Percentiles rank a stretch among this genome's conserved stretches.
Evolutionary conservation across 1,139 yeast genomes (phyloP).

Genomic region (Lodderomyces parapsilosis): DNA sequence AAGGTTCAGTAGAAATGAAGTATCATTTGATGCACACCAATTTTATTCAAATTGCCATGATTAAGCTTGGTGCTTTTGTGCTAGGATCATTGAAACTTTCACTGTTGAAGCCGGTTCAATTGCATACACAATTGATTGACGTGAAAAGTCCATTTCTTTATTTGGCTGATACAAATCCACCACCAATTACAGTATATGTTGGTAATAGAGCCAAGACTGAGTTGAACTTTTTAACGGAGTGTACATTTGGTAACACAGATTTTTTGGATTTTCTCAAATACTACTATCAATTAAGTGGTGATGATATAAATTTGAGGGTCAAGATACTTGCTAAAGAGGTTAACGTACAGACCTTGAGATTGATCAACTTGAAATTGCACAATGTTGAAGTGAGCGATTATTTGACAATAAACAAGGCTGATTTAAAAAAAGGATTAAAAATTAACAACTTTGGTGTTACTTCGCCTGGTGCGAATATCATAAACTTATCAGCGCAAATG

Average conservation of each 20-base stretch:
- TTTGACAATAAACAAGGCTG: slow-evolving; percentile 15
- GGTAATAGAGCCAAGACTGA: slow-evolving; percentile 21
- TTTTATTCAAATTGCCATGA: slow-evolving; percentile 20
- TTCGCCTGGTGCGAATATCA: slow-evolving; percentile 5
- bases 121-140: slow-evolving; percentile 22
- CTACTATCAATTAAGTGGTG: slow-evolving; percentile 16
- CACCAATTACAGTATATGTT: slow-evolving; percentile 26
- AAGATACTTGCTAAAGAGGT: slow-evolving; percentile 20
- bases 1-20: slow-evolving; percentile 24
- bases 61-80: slow-evolving; percentile 19
- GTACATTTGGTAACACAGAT: slow-evolving; percentile 21
- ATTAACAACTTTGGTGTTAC: slow-evolving; percentile 11
- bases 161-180: slow-evolving; percentile 20
- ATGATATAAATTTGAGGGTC: slow-evolving; percentile 19
- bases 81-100: slow-evolving; percentile 25
- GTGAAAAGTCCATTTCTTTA: slow-evolving; percentile 20
- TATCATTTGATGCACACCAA: slow-evolving; percentile 24
- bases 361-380: slow-evolving; percentile 16
- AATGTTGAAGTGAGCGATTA: slow-evolving; percentile 19
- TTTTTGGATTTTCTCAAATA: slow-evolving; percentile 20
- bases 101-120: slow-evolving; percentile 22
- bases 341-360: slow-evolving; percentile 15
- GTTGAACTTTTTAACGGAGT: slow-evolving; percentile 26
- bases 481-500: slow-evolving; percentile 8
- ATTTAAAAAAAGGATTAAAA: slow-evolving; percentile 16